Evolutionary conservation across 2,329 filamentous ascomycete genomes (phyloP).

Genomic region (Trichoderma koningiopsis): DNA sequence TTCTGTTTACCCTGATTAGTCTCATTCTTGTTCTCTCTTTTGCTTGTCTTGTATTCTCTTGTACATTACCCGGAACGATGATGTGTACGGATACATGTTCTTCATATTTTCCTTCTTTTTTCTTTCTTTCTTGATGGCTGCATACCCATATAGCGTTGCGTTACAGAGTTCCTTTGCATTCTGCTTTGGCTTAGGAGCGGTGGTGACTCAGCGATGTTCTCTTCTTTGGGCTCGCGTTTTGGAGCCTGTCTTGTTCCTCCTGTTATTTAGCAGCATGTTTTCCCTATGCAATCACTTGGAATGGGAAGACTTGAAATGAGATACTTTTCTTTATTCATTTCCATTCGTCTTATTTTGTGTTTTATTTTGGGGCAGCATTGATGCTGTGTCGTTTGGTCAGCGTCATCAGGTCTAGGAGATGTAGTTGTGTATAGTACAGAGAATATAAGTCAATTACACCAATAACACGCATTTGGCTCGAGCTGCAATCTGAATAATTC

Average conservation of each 20-base stretch:
- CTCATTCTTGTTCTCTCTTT: neutral
- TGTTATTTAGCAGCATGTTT: neutral
- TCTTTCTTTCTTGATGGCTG: neutral
- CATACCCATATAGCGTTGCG: neutral
- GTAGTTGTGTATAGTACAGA: neutral
- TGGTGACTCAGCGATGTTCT: neutral
- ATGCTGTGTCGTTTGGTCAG: neutral
- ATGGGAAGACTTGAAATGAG: neutral
- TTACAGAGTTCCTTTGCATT: neutral
- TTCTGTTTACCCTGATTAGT: neutral
- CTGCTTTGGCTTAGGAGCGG: neutral
- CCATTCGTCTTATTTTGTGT: neutral
- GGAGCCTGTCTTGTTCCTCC: neutral
- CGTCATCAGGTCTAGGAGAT: neutral
- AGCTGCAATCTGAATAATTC: neutral
- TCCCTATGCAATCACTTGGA: neutral
- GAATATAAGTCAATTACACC: neutral
- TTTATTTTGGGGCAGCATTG: neutral
- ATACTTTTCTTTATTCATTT: too few relatives aligned
- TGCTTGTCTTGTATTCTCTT: neutral
- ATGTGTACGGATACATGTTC: neutral
- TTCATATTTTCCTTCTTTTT: neutral
- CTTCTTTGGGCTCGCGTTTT: neutral
- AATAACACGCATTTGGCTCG: neutral
- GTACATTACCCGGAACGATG: neutral